Percentiles rank a stretch among this genome's conserved stretches.
phyloP scores from a whole-genome alignment of 768 basidiomycete genomes.

The Nidula microcarpa region DNA sequence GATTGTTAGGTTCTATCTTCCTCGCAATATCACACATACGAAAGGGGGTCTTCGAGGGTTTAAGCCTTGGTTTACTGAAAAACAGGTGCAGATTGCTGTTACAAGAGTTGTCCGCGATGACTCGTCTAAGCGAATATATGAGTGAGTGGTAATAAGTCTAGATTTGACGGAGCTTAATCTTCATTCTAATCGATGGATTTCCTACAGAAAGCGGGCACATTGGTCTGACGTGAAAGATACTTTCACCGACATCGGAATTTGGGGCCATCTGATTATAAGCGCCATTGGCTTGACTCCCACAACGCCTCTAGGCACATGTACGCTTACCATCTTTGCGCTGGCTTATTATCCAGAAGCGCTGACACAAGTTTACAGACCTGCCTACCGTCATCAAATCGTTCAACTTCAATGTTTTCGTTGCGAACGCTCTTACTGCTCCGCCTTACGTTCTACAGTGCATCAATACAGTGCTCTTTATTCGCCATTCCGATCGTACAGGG shows the following conservation, averaged over 20 bases:
- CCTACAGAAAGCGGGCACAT: conserved; percentile 22
- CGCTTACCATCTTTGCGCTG: conserved; percentile 1
- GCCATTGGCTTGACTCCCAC: conserved; percentile 31
- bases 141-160: conserved; percentile 16
- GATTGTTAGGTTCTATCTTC: conserved; percentile 31
- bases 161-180: background rate
- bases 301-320: conserved; percentile 32
- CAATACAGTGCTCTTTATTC: conserved; percentile 23
- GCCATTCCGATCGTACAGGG: conserved; percentile 26
- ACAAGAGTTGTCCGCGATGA: conserved; percentile 34
- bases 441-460: conserved; percentile 32
- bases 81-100: conserved; percentile 29
- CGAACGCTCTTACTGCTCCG: conserved; percentile 35
- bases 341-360: background rate
- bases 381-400: conserved; percentile 35
- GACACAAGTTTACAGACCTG: conserved; percentile 20
- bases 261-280: conserved; percentile 30
- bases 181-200: background rate
- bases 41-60: conserved; percentile 26
- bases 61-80: conserved; percentile 30
- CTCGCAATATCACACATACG: conserved; percentile 20
- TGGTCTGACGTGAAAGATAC: conserved; percentile 32
- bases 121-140: conserved; percentile 31
- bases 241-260: conserved; percentile 27
- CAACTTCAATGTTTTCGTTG: conserved; percentile 28